phyloP scores from a whole-genome alignment of 108 stramenopile genomes.

The Seminavis robusta region DNA sequence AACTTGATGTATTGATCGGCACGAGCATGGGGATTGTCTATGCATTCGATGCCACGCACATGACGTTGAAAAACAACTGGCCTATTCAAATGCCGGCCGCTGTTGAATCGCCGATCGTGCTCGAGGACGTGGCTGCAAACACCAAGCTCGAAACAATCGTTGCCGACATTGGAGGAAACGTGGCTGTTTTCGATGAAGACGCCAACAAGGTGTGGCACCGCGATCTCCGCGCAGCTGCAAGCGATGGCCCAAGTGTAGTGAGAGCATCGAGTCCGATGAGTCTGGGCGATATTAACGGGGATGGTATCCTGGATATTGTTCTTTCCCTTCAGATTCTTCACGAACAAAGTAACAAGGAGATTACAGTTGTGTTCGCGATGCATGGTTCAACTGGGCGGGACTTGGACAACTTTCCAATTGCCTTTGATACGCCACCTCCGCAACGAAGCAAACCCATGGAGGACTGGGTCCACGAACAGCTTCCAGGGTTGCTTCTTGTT shows the following conservation, averaged over 20 bases:
- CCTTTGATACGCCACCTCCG: conserved; percentile 26
- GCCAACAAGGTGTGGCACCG: conserved; percentile 75
- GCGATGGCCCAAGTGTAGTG: conserved; percentile 19
- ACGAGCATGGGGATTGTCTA: conserved; percentile 82
- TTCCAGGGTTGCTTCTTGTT: conserved; percentile 58
- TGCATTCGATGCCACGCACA: conserved; percentile 46
- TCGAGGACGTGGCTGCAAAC: conserved; percentile 77
- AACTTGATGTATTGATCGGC: conserved; percentile 61
- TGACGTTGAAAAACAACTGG: conserved; percentile 46
- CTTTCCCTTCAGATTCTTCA: conserved; percentile 32
- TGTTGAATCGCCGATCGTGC: conserved; percentile 65
- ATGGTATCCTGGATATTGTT: conserved; percentile 64
- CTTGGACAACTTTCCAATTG: conserved; percentile 53
- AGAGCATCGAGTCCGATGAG: conserved; percentile 62
- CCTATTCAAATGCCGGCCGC: conserved; percentile 63
- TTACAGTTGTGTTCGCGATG: conserved; percentile 49
- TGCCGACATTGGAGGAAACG: conserved; percentile 69
- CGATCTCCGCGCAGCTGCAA: conserved; percentile 28
- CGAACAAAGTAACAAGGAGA: conserved; percentile 6
- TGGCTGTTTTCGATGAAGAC: conserved; percentile 54
- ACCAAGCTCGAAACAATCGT: conserved; percentile 78
- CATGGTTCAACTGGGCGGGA: conserved; percentile 62
- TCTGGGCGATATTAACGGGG: conserved; percentile 75
- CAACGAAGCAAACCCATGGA: conserved; percentile 12
- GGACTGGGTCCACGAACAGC: conserved; percentile 22